These are phyloP conservation scores for Angophora floribunda DNA, from an alignment of 345 rosid genomes.

Conservation along the genomic window DNA sequence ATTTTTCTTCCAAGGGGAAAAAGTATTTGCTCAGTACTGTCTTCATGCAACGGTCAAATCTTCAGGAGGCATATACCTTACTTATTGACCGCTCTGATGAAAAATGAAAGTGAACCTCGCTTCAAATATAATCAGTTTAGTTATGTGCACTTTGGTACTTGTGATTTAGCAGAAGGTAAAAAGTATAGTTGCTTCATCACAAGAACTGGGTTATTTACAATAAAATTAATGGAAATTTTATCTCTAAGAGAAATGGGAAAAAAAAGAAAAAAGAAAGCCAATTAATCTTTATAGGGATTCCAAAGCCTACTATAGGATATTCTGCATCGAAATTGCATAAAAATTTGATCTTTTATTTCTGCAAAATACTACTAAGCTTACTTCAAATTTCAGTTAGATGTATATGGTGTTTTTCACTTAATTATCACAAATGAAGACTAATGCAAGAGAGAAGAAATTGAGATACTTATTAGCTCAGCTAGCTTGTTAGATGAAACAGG, in stretches of 20 bases:
- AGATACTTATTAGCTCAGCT: neutral
- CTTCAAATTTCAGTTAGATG: neutral
- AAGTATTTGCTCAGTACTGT: neutral
- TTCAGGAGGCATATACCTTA: neutral
- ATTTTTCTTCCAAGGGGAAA: neutral
- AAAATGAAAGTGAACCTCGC: neutral
- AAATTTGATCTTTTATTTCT: neutral
- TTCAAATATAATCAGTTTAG: neutral
- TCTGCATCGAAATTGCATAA: neutral
- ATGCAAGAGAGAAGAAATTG: neutral
- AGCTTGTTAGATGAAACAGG: neutral
- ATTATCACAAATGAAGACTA: neutral
- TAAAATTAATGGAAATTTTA: no score
- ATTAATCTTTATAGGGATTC: neutral
- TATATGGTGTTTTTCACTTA: neutral
- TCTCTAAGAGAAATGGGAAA: neutral
- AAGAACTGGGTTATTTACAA: neutral
- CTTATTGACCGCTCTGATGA: neutral
- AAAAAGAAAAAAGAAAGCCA: neutral
- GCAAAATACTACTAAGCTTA: neutral
- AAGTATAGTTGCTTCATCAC: neutral
- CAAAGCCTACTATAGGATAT: neutral
- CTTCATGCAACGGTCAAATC: neutral
- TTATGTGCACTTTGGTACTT: neutral
- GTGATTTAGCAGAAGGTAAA: neutral